Conservation (phyloP, 345 rosid species). For the Limnanthes douglasii region DNA sequence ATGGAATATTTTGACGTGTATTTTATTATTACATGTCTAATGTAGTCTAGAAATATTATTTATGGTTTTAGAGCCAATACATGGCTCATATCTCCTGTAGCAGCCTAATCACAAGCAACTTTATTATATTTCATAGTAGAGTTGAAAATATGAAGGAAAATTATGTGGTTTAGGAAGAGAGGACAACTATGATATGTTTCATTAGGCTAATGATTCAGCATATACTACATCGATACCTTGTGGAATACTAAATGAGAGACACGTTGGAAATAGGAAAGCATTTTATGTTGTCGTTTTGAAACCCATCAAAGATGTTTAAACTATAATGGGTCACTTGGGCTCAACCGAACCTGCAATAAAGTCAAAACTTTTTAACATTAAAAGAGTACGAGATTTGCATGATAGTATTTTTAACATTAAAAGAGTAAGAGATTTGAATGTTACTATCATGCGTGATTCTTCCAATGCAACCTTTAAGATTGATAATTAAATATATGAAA, state of each 20-base stretch:
- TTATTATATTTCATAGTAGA: conserved; percentile 70
- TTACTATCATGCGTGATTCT: conserved; percentile 45
- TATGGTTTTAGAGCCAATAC: conserved; percentile 97
- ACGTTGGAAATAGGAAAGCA: conserved; percentile 84
- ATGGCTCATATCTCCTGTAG: conserved; percentile 81
- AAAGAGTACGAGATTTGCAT: no score
- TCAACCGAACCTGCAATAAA: conserved; percentile 13
- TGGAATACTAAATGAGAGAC: conserved; percentile 83
- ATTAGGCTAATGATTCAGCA: conserved; percentile 73
- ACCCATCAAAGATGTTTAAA: conserved; percentile 65
- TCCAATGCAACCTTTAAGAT: conserved; percentile 63
- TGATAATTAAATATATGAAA: conserved; percentile 87
- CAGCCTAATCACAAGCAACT: conserved; percentile 50
- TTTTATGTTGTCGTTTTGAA: conserved; percentile 72
- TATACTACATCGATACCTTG: conserved; percentile 81
- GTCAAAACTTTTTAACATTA: conserved; percentile 21
- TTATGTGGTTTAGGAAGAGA: conserved; percentile 94
- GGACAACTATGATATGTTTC: conserved; percentile 51
- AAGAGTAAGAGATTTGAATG: conserved; percentile 60
- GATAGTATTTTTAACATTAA: no score
- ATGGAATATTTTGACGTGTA: no score
- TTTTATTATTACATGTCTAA: no score
- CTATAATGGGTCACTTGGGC: conserved; percentile 29
- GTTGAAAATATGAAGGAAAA: conserved; percentile 81
- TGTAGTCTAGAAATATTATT: conserved; percentile 95